Base-by-base conservation (phyloP, 345 rosid genomes). In the Trapa bicornis region DNA sequence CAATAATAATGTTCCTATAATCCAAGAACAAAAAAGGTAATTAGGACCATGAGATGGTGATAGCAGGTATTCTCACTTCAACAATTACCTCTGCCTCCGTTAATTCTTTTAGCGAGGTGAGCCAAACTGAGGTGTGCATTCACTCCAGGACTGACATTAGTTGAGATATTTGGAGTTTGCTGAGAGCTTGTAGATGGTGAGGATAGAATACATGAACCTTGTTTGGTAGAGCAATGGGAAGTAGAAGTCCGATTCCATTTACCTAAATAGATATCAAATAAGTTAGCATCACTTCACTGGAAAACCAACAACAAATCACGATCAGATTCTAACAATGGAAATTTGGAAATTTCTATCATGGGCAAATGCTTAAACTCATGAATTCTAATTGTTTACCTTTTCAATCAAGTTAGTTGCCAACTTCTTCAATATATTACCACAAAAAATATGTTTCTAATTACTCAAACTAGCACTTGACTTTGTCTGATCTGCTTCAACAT, bases 241-340 rank as follows among this genome's bases (percentile, higher is more conserved):
- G 65, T 22, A 37, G 3, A 60, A 15, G 65, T 61, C 53, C 3
- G 37, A 61, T 45, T 11, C 61, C 7, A 12, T 15, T 69, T 69
- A 7, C 72, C 72, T 69, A 43, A 69, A 61, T 22, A 69, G 36
- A 42, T 50, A 14, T 50, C 50, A 33, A n/a, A n/a, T 22, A 41
- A 8, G 10, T 32, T 22, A 64, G 47, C 47, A 64, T 5, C 17
- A 43, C 15, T 17, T 16, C 16, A 41, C 32, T 38, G 15, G 37
- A 42, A n/a, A 43, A 65, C 13, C 13, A 65, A 65, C 67, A 64
- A 0, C 36, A 65, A 1, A 64, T 12, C 22, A 50, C n/a, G 14
- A 64, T 22, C 50, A 6, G 13, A 6, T 35, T 58, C 38, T 58
- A 58, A 33, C 4, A 58, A 58, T 6, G 32, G 2, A 58, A 58